Evolutionary conservation across 1,284 basidiomycete species (phyloP), one percentile per base, ranked within the genome.

Genomic region (Lignosus rhinocerotis): DNA sequence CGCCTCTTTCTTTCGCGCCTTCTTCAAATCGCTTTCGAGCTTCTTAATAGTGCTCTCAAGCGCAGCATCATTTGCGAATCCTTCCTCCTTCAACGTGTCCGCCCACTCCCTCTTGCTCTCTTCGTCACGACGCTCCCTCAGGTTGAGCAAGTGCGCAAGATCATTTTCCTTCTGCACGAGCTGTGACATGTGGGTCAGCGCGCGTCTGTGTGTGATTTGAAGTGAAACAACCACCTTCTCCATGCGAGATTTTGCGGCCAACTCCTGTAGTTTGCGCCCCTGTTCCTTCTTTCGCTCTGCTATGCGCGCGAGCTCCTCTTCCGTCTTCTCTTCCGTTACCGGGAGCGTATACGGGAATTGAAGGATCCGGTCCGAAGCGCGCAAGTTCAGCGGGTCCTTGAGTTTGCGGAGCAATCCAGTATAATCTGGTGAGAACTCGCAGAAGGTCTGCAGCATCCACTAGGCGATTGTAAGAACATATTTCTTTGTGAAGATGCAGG

Each of bases 381-480:
- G 84, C 64, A 97, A 71, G 49, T 80, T 80, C 8, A 76, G 68
- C 0, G 92, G 90, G 62, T 90, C 76, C 44, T 80, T 80, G 21
- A 97, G 78, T 6, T 74, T 75, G 14, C 83, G 81, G 38, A 98
- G 78, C 25, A 88, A 84, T 1, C 78, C 72, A 0, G 83, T 77
- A 71, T 97, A 98, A 72, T 97, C 90, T 0, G 82, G 75, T 0
- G 94, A 83, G 67, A 96, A 91, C 72, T 91, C 90, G 73, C 93
- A 96, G 65, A 94, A 88, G 57, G 88, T 92, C 64, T 91, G 91
- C 38, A 94, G 78, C 85, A 98, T 94, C 85, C 92, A 94, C 89
- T 96, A 67, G 5, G 47, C 16, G 21, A 51, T 19, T 16, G 43
- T 56, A 14, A 43, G 36, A 14, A 9, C 4, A n/a, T 17, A 39